A percentile compares a stretch with the other conserved stretches of the same genome.
Evolutionary conservation across 2,329 filamentous ascomycete species (phyloP).

Genomic region (Fusarium newnesense): DNA sequence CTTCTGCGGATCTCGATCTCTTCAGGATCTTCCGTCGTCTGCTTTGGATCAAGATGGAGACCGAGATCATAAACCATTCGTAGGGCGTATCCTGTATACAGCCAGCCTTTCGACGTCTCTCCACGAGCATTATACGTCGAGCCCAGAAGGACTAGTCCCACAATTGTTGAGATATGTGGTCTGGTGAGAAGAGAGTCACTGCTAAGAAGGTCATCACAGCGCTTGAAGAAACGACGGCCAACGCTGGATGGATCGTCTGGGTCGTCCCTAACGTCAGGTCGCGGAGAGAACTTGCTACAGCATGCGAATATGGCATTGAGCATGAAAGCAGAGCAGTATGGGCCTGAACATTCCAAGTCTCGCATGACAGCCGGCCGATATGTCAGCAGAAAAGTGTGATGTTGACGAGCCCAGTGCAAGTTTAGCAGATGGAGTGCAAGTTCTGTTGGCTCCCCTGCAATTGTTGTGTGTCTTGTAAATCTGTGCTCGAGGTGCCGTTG

Average conservation of each 20-base stretch:
- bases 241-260: background rate
- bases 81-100: background rate
- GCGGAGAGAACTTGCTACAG: slow-evolving; percentile 10
- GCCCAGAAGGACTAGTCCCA: slow-evolving; percentile 1
- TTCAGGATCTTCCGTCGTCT: background rate
- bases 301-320: slow-evolving; percentile 18
- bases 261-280: background rate
- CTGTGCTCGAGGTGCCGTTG: slow-evolving; percentile 1
- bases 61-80: slow-evolving; percentile 19
- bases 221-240: background rate
- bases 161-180: slow-evolving; percentile 7
- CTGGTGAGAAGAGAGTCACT: background rate
- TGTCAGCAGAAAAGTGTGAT: slow-evolving; percentile 12
- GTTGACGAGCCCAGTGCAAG: slow-evolving; percentile 21
- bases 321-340: slow-evolving; percentile 10
- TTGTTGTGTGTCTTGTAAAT: background rate
- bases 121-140: slow-evolving; percentile 14
- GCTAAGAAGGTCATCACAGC: slow-evolving; percentile 6
- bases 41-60: background rate
- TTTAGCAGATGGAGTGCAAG: slow-evolving; percentile 10
- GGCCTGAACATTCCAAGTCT: background rate
- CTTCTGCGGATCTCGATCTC: slow-evolving; percentile 10
- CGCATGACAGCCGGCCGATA: slow-evolving; percentile 14
- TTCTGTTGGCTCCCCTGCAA: background rate
- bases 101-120: slow-evolving; percentile 17